Conservation (phyloP, 768 basidiomycete species). For the Dioszegia hungarica region DNA sequence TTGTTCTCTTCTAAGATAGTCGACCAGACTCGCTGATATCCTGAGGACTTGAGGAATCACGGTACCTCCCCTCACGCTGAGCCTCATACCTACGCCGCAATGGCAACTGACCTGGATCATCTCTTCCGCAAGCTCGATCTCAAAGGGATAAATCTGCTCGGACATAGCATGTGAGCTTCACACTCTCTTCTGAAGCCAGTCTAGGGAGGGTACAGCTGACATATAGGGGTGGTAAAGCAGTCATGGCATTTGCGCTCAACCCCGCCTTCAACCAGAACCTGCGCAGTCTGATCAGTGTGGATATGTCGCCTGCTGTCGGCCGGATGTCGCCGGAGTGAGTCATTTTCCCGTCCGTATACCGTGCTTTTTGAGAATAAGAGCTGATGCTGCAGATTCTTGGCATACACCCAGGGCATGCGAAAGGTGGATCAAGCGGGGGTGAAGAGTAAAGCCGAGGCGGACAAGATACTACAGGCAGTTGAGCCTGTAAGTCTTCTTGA, state of each 20-base stretch:
- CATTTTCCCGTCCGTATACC: conserved; percentile 50
- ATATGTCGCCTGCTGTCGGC: conserved; percentile 68
- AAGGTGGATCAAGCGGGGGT: conserved; percentile 61
- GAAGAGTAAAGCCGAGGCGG: conserved; percentile 64
- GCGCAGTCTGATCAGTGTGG: conserved; percentile 59
- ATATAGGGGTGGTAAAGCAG: conserved; percentile 69
- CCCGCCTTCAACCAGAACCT: conserved; percentile 39
- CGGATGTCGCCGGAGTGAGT: conserved; percentile 57
- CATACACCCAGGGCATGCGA: conserved; percentile 69
- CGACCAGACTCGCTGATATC: not conserved
- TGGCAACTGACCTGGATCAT: conserved; percentile 71
- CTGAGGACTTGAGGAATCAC: conserved; percentile 85
- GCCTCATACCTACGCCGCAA: conserved; percentile 69
- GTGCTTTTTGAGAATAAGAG: not conserved
- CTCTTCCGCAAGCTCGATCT: conserved; percentile 59
- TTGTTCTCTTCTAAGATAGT: not conserved
- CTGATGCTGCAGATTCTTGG: conserved; percentile 52
- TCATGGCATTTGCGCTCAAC: conserved; percentile 48
- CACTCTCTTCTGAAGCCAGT: not conserved
- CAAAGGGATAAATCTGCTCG: conserved; percentile 64
- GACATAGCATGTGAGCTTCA: conserved; percentile 76
- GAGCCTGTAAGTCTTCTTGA: conserved; percentile 57
- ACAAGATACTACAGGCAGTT: conserved; percentile 59
- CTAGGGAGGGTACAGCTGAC: not conserved
- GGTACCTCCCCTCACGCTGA: conserved; percentile 70